phyloP scores from a whole-genome alignment of 2,329 filamentous ascomycete genomes.

The Penicillium sp. region DNA sequence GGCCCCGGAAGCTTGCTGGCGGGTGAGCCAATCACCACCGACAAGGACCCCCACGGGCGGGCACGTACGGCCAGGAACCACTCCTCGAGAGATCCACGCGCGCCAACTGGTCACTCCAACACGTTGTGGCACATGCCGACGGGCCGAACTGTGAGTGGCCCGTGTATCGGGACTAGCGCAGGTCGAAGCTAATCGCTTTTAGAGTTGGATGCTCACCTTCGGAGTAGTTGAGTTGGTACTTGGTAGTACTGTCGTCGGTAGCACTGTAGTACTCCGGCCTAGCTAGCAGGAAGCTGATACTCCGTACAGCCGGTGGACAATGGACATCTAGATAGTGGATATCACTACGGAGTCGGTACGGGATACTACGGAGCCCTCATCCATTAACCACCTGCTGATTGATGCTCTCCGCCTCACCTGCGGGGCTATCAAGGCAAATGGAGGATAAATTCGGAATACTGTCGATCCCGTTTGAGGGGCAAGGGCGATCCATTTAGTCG shows the following conservation, averaged over 20 bases:
- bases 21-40: slow-evolving; percentile 9
- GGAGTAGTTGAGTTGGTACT: too few relatives aligned
- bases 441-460: background rate
- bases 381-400: too few relatives aligned
- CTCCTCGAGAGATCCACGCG: background rate
- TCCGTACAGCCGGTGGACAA: background rate
- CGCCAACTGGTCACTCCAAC: background rate
- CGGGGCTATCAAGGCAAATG: background rate
- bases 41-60: slow-evolving; percentile 17
- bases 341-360: too few relatives aligned
- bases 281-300: background rate
- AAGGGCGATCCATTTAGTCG: background rate
- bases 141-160: slow-evolving; percentile 18
- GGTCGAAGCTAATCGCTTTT: slow-evolving; percentile 25
- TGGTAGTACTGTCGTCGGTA: too few relatives aligned
- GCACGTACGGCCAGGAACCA: slow-evolving; percentile 5
- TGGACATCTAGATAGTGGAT: too few relatives aligned
- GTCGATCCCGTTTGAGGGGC: slow-evolving; percentile 3
- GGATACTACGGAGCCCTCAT: too few relatives aligned
- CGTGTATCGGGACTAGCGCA: slow-evolving; percentile 7
- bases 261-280: background rate
- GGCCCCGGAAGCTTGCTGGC: background rate
- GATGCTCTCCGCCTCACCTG: too few relatives aligned
- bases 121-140: slow-evolving; percentile 17
- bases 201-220: slow-evolving; percentile 20